Evolutionary conservation across 805 yeast species (phyloP), one percentile per base, ranked within the genome.

Genomic region (Lipomyces starkeyi): DNA sequence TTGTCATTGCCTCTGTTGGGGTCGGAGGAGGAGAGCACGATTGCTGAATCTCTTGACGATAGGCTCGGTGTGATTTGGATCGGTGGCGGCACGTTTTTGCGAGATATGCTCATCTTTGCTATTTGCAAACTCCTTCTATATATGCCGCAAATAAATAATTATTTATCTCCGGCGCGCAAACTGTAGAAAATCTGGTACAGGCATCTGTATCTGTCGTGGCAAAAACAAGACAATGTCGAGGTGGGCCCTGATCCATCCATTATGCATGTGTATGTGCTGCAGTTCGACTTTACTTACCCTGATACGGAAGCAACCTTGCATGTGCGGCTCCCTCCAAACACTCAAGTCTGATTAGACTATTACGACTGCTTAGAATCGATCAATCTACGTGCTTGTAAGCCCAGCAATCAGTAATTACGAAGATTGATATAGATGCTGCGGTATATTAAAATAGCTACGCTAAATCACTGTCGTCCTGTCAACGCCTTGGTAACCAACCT

Each of bases 41-140:
- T n/a, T 43, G 9, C 49, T 8, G 22, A 17, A 6, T 43, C 49
- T 5, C 9, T n/a, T 8, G 49, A n/a, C 20, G 49, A 43, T 3
- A n/a, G 20, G 7, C 9, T 43, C 11, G 20, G 11, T 43, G 49
- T 43, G 49, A 63, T 32, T 5, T 55, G 43, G 49, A 64, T 64
- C 40, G 61, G 60, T n/a, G 67, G 67, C 60, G 67, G 67, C 40
- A 57, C 64, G 43, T 64, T 60, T 22, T 60, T 64, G 29, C 67
- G 59, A 22, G 34, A 57, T 17, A 59, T 59, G 37, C 62, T 63
- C 66, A 58, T 58, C 2, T 3, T n/a, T 34, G 11, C 54, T 14
- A 20, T 37, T 37, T 14, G 43, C 17, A 11, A 4, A 13, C 43
- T 37, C 43, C 43, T 4, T 4, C 17, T 11, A 13, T 13, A 37